Evolutionary conservation across 2,329 filamentous ascomycete genomes (phyloP).

Genomic region (Pyrenochaeta sp.): DNA sequence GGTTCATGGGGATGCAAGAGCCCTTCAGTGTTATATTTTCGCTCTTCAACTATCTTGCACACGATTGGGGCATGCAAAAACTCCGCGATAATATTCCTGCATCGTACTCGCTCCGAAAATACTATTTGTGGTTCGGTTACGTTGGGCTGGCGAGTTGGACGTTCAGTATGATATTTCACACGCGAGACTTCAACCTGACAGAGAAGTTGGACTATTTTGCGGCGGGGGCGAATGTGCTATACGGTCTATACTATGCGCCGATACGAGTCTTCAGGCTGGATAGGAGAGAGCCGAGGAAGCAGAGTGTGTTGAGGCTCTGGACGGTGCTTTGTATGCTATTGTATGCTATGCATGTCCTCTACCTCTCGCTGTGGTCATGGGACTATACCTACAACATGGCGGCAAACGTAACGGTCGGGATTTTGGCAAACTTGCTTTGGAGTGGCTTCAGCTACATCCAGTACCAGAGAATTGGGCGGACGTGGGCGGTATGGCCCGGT

Average conservation of each 20-base stretch:
- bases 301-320: slow-evolving; percentile 74
- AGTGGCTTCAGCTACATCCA: slow-evolving; percentile 79
- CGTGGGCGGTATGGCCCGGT: slow-evolving; percentile 90
- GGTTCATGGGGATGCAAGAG: slow-evolving; percentile 92
- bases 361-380: slow-evolving; percentile 86
- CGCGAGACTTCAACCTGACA: slow-evolving; percentile 82
- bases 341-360: slow-evolving; percentile 80
- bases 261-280: slow-evolving; percentile 87
- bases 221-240: slow-evolving; percentile 87
- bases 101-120: slow-evolving; percentile 78
- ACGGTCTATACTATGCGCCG: slow-evolving; percentile 86
- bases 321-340: slow-evolving; percentile 74
- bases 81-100: slow-evolving; percentile 75
- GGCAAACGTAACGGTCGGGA: slow-evolving; percentile 84
- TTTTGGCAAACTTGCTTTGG: slow-evolving; percentile 86
- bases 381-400: slow-evolving; percentile 99
- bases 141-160: slow-evolving; percentile 85
- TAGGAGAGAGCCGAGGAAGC: slow-evolving; percentile 58
- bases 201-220: slow-evolving; percentile 98
- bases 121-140: slow-evolving; percentile 82
- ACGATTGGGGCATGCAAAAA: slow-evolving; percentile 77
- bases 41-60: slow-evolving; percentile 87
- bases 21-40: slow-evolving; percentile 94
- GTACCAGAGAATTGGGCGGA: slow-evolving; percentile 74
- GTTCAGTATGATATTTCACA: slow-evolving; percentile 92